These are phyloP conservation scores for Gloeopeniophorella convolvens DNA, from an alignment of 768 basidiomycete species.

Conservation along the genomic window DNA sequence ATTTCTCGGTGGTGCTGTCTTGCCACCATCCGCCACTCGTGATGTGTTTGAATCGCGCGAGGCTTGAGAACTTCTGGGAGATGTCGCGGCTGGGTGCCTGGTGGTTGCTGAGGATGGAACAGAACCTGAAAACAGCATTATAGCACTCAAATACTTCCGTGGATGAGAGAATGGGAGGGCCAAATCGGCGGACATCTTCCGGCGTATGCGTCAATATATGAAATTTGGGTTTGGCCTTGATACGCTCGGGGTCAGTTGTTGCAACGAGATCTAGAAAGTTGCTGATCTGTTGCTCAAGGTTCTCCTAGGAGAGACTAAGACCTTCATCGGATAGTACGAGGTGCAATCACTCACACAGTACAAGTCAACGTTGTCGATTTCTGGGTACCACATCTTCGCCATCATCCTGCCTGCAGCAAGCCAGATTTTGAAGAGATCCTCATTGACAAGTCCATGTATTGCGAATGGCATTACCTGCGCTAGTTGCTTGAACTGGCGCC, in stretches of 20 bases:
- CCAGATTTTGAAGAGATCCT: slow-evolving; percentile 19
- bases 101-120: slow-evolving; percentile 38
- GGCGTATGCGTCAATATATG: slow-evolving; percentile 17
- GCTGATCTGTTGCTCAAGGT: slow-evolving; percentile 24
- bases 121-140: slow-evolving; percentile 37
- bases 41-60: slow-evolving; percentile 11
- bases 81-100: slow-evolving; percentile 38
- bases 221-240: slow-evolving; percentile 19
- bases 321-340: background rate
- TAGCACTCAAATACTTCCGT: slow-evolving; percentile 38
- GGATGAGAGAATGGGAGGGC: slow-evolving; percentile 29
- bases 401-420: slow-evolving; percentile 17
- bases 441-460: slow-evolving; percentile 20
- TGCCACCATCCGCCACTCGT: slow-evolving; percentile 17
- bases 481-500: slow-evolving; percentile 36
- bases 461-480: slow-evolving; percentile 34
- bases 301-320: background rate
- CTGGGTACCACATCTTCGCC: slow-evolving; percentile 21
- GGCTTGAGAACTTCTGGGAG: slow-evolving; percentile 27
- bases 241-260: slow-evolving; percentile 8
- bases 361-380: slow-evolving; percentile 20
- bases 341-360: slow-evolving; percentile 6
- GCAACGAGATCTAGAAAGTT: slow-evolving; percentile 25
- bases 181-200: slow-evolving; percentile 24
- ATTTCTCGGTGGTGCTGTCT: background rate